Base-by-base conservation (phyloP, 805 yeast species). In the Kodamaea lidongshanica region DNA sequence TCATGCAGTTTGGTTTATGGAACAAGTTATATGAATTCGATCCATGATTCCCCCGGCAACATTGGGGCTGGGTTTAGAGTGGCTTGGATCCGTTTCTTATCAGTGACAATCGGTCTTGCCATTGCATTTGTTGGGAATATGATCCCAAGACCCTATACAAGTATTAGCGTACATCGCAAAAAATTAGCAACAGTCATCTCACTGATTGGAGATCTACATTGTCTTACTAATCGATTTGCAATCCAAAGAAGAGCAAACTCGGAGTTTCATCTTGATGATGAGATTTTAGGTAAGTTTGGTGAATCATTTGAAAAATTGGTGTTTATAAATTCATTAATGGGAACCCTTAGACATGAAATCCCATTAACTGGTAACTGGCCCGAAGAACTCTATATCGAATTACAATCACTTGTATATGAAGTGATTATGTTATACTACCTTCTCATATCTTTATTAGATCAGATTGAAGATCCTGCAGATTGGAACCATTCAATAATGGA, bases 331-430 rank as follows among this genome's bases (percentile, higher is more conserved):
- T 34, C 37, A 8, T 30, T 54, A 12, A 46, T 54, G 45, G 41
- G 37, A 7, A 47, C 61, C 2, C 41, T 56, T 10, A 37, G 42
- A 17, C 54, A 55, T 25, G 63, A 58, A 34, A 30, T 51, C 5
- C 52, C 56, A 1, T 19, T 56, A 5, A 39, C 52, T 2, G 63
- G 65, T 1, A 23, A 37, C 12, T 58, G 63, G 63, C 63, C 65
- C 0, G 40, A 39, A 10, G 34, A 34, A 11, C 52, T 48, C 23
- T 58, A 57, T 25, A 32, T 23, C 10, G 37, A 37, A 27, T 33
- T 58, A 7, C 54, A 46, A 21, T 32, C 29, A 4, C 38, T 42
- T 8, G 28, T 53, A 7, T 44, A 45, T 12, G 59, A 58, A 28
- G 38, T 54, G 3, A 34, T 48, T 2, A 56, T 47, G 36, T 37